Base-by-base conservation (phyloP, 208 protist genomes). In the Trypanosoma melophagium region DNA sequence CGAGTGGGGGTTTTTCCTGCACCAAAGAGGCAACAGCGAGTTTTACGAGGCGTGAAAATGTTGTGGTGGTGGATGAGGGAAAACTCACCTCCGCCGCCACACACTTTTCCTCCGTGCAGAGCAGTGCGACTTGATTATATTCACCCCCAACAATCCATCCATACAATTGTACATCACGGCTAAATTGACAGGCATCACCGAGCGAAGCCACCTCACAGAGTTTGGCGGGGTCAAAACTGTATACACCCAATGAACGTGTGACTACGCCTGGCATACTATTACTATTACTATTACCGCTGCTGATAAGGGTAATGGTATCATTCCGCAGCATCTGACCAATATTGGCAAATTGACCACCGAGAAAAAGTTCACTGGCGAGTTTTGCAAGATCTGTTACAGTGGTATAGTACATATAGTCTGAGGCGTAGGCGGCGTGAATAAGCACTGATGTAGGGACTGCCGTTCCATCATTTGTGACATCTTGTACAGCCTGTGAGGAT, bases 331-430 rank as follows among this genome's bases (percentile, higher is more conserved):
- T 21, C 10, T 65, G 49, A 4, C 67, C 67, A 52, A 73, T 35
- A 22, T 0, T 41, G 0, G 53, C 50, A 22, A 74, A 12, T 13
- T 66, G 66, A 21, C 59, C 68, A 35, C 72, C 76, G 31, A 81
- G 16, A n/a, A 87, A 69, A 13, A 87, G 44, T 41, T 50, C 60
- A 14, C 12, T 14, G 49, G 54, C 49, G 16, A 87, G 31, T 13
- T 60, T 60, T 21, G 44, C 52, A n/a, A 88, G 40, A 60, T 92
- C 86, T 9, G 50, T 38, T n/a, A 40, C 64, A 47, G 66, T 80
- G 14, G 77, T 86, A 70, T 86, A 89, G 41, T 88, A 59, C 83
- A 89, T 87, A 68, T 80, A 80, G 64, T 89, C 83, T 7, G 80
- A 74, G 35, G 81, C 66, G 59, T 85, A 87, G 4, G 76, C 76